Conservation (phyloP, 2,329 filamentous ascomycete species). For the Pseudopithomyces maydicus region DNA sequence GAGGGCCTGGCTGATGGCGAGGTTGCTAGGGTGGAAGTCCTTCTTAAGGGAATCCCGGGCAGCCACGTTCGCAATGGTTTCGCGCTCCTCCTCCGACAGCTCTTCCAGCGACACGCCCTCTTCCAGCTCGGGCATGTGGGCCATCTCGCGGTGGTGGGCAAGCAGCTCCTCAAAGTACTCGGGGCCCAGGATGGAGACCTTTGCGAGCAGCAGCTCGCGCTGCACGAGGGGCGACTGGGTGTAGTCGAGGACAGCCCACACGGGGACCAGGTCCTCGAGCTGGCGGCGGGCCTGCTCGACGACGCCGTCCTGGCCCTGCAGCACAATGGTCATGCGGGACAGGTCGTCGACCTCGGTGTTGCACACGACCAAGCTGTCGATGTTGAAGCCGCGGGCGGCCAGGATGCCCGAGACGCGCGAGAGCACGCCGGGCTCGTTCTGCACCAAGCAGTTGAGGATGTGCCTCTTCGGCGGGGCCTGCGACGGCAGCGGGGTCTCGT, state of each 20-base stretch:
- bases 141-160: slow-evolving; percentile 93
- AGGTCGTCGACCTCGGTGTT: slow-evolving; percentile 96
- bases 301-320: slow-evolving; percentile 94
- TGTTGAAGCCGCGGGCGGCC: slow-evolving; percentile 97
- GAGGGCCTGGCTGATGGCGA: slow-evolving; percentile 85
- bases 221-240: slow-evolving; percentile 91
- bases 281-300: slow-evolving; percentile 96
- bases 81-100: slow-evolving; percentile 38
- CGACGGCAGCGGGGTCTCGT: slow-evolving; percentile 91
- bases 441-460: slow-evolving; percentile 96
- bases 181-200: slow-evolving; percentile 93
- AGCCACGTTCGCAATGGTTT: slow-evolving; percentile 36
- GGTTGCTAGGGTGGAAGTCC: slow-evolving; percentile 88
- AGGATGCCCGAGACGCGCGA: slow-evolving; percentile 96
- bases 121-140: slow-evolving; percentile 49
- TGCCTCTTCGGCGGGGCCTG: slow-evolving; percentile 87
- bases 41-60: slow-evolving; percentile 49
- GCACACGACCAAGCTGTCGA: slow-evolving; percentile 96
- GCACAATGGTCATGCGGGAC: slow-evolving; percentile 97
- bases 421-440: slow-evolving; percentile 97
- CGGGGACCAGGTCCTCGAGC: slow-evolving; percentile 93
- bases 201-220: slow-evolving; percentile 91
- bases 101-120: slow-evolving; percentile 28
- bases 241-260: slow-evolving; percentile 98
- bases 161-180: slow-evolving; percentile 98